Percentiles rank a stretch among this genome's conserved stretches.
Evolutionary conservation across 1,139 yeast genomes (phyloP).

Genomic region (Candida freyschussii): DNA sequence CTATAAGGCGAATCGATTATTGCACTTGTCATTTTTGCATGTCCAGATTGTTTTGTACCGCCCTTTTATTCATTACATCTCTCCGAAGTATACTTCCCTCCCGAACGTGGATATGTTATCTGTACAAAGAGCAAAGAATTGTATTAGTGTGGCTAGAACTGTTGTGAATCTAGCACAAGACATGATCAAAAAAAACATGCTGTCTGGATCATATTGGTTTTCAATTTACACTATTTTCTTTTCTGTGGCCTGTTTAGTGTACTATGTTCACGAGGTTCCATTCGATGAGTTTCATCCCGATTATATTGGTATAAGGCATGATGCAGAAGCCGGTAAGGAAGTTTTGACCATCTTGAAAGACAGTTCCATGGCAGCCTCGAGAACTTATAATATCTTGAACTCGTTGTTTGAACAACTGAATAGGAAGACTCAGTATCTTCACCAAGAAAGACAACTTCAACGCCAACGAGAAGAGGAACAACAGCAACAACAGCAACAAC

Average conservation of each 20-base stretch:
- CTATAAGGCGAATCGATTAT: conserved; percentile 66
- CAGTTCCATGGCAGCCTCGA: conserved; percentile 69
- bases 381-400: conserved; percentile 76
- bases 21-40: conserved; percentile 76
- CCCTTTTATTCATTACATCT: conserved; percentile 84
- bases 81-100: conserved; percentile 34
- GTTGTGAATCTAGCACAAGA: conserved; percentile 82
- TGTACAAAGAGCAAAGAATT: conserved; percentile 60
- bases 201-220: conserved; percentile 91
- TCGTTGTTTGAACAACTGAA: conserved; percentile 79
- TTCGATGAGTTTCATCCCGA: conserved; percentile 56
- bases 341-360: conserved; percentile 69
- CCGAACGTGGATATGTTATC: conserved; percentile 43
- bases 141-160: conserved; percentile 38
- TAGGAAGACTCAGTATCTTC: conserved; percentile 53
- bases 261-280: conserved; percentile 75
- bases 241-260: conserved; percentile 50
- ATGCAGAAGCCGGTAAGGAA: conserved; percentile 77
- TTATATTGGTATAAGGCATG: conserved; percentile 53
- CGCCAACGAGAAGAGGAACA: conserved; percentile 15
- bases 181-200: conserved; percentile 66
- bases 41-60: conserved; percentile 83
- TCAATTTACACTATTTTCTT: conserved; percentile 89
- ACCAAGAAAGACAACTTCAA: conserved; percentile 11
- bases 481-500: conserved; percentile 21